These are phyloP conservation scores for Cryptosporidium ryanae DNA, from an alignment of 169 alveolate species.

Conservation along the genomic window DNA sequence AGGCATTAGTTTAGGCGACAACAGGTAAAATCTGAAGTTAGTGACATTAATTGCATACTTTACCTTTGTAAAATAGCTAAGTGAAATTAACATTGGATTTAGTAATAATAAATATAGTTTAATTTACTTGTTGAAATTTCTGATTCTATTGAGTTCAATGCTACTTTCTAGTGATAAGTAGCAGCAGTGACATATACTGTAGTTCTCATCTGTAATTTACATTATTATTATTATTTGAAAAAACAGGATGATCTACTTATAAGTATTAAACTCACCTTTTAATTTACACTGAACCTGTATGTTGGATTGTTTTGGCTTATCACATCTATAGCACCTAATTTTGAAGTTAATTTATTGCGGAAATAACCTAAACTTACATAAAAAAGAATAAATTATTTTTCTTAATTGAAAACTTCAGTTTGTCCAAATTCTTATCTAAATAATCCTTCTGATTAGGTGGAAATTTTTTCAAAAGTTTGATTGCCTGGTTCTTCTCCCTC, in stretches of 20 bases:
- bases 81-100: too few species aligned
- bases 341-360: neutral
- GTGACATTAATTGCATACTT: too few species aligned
- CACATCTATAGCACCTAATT: slow-evolving; percentile 59
- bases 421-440: slow-evolving; percentile 44
- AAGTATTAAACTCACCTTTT: slow-evolving; percentile 44
- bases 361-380: slow-evolving; percentile 30
- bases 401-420: slow-evolving; percentile 19
- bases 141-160: slow-evolving; percentile 25
- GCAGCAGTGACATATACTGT: slow-evolving; percentile 63
- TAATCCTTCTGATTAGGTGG: slow-evolving; percentile 41
- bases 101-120: too few species aligned
- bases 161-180: slow-evolving; percentile 46
- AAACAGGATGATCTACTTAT: too few species aligned
- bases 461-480: slow-evolving; percentile 61
- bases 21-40: too few species aligned
- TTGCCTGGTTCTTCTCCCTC: slow-evolving; percentile 63
- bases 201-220: slow-evolving; percentile 22
- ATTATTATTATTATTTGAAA: neutral
- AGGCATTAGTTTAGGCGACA: too few species aligned
- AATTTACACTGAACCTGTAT: slow-evolving; percentile 46
- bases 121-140: neutral
- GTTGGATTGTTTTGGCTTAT: slow-evolving; percentile 70
- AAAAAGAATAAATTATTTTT: slow-evolving; percentile 35
- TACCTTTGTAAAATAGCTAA: too few species aligned